Evolutionary conservation across 108 stramenopile genomes (phyloP).

Genomic region (Stephanodiscus triporus): DNA sequence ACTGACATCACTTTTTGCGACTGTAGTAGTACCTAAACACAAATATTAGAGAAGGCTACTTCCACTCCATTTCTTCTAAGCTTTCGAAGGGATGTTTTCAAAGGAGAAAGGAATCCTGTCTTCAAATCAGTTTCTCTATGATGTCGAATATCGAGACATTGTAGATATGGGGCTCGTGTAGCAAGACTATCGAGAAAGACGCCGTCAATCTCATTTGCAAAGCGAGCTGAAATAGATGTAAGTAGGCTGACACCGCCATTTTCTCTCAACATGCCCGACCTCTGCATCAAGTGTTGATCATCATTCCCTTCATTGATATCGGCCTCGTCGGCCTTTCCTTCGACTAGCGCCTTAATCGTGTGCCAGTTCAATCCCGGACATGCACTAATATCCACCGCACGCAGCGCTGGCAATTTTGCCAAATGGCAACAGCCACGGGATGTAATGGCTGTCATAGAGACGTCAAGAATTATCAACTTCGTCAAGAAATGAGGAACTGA

Average conservation of each 20-base stretch:
- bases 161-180: slow-evolving; percentile 18
- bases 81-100: slow-evolving; percentile 29
- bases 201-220: slow-evolving; percentile 18
- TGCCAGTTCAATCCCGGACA: slow-evolving; percentile 4
- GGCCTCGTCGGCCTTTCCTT: background rate
- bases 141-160: slow-evolving; percentile 26
- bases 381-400: slow-evolving; percentile 33
- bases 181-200: slow-evolving; percentile 15
- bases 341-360: slow-evolving; percentile 24
- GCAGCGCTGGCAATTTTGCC: slow-evolving; percentile 13
- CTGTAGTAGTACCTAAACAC: background rate
- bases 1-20: background rate
- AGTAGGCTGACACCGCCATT: slow-evolving; percentile 12
- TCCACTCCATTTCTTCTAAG: slow-evolving; percentile 21
- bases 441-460: slow-evolving; percentile 35
- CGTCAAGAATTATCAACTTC: slow-evolving; percentile 12
- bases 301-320: slow-evolving; percentile 1
- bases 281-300: background rate
- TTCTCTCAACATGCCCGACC: background rate
- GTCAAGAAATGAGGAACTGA: slow-evolving; percentile 5
- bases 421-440: slow-evolving; percentile 21
- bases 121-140: slow-evolving; percentile 14
- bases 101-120: background rate
- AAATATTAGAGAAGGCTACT: slow-evolving; percentile 14
- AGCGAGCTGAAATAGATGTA: slow-evolving; percentile 22